These are phyloP conservation scores for Mortierella sp. DNA, from an alignment of 371 early-diverging fungal species.

Conservation along the genomic window DNA sequence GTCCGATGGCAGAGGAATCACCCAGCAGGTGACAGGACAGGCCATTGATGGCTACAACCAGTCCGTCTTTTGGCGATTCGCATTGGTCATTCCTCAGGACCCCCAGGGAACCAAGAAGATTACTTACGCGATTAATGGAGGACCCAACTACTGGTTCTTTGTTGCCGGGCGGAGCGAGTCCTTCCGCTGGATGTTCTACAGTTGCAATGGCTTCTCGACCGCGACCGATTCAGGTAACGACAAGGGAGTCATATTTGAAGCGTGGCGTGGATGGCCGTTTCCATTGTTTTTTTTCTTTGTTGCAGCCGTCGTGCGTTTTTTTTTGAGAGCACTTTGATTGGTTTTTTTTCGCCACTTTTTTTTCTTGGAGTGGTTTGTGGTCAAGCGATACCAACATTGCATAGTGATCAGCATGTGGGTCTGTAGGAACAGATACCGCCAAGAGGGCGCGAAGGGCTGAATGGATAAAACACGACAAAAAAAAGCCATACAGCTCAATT, in stretches of 20 bases:
- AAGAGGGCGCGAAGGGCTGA: neutral
- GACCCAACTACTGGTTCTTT: slow-evolving; percentile 59
- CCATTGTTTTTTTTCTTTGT: neutral
- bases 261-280: too few species aligned
- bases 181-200: slow-evolving; percentile 66
- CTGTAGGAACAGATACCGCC: neutral
- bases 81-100: slow-evolving; percentile 62
- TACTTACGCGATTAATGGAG: slow-evolving; percentile 62
- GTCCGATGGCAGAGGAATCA: slow-evolving; percentile 55
- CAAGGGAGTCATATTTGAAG: too few species aligned
- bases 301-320: neutral
- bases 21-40: slow-evolving; percentile 54
- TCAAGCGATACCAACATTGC: neutral
- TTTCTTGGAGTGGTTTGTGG: slow-evolving; percentile 1
- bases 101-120: slow-evolving; percentile 41
- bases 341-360: too few species aligned
- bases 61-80: slow-evolving; percentile 66
- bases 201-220: slow-evolving; percentile 53
- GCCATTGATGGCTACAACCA: slow-evolving; percentile 62
- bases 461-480: neutral
- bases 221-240: slow-evolving; percentile 38
- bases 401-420: neutral
- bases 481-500: neutral
- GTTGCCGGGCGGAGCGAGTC: slow-evolving; percentile 62
- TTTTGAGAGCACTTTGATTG: neutral